Evolutionary conservation across 345 rosid genomes (phyloP).

Genomic region (Syzygium jambos): DNA sequence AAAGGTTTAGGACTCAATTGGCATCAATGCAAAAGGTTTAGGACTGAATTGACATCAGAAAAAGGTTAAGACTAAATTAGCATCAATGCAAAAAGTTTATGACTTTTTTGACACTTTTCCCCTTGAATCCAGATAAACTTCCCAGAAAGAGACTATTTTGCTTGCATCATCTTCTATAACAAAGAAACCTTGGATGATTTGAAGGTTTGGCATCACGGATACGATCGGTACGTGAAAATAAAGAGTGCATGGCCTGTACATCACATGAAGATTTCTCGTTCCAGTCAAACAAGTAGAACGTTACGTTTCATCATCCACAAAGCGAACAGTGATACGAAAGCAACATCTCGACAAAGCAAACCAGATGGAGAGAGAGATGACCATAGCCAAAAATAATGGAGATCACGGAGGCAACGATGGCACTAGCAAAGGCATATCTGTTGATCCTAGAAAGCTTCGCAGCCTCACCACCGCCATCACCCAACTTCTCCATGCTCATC

Average conservation of each 20-base stretch:
- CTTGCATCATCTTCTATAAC: background rate
- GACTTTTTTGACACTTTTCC: too few relatives aligned
- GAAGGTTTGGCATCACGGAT: background rate
- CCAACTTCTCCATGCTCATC: background rate
- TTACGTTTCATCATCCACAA: background rate
- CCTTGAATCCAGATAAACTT: too few relatives aligned
- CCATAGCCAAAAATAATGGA: constrained; percentile 80
- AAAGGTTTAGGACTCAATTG: too few relatives aligned
- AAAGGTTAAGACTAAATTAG: too few relatives aligned
- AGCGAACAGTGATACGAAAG: background rate
- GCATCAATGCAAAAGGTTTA: too few relatives aligned
- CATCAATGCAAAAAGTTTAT: too few relatives aligned
- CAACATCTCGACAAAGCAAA: background rate
- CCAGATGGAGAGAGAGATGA: background rate
- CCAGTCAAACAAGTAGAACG: background rate
- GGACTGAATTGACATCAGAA: too few relatives aligned
- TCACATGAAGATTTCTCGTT: background rate
- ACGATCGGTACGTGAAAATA: background rate
- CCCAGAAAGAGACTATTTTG: fast-evolving
- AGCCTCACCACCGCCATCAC: constrained; percentile 2
- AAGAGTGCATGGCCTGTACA: background rate
- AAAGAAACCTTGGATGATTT: background rate
- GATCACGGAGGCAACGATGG: constrained; percentile 61
- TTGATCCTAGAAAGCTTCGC: constrained; percentile 26
- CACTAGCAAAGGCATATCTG: constrained; percentile 52